Base-by-base conservation (phyloP, 1,284 basidiomycete genomes). In the Tilletia indica region DNA sequence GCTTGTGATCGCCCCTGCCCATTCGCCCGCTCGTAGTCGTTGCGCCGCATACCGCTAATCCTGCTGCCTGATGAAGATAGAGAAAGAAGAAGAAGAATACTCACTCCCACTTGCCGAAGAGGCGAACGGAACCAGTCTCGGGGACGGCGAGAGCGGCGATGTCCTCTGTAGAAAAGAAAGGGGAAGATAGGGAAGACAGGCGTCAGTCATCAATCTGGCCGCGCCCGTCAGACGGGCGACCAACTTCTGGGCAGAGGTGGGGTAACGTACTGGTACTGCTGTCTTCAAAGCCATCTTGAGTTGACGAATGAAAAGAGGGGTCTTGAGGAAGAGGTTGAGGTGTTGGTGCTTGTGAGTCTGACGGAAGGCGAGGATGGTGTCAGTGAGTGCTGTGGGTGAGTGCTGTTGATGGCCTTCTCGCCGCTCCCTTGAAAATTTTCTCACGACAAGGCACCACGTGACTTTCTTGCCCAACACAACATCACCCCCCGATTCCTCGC, bases 51-150 rank as follows among this genome's bases (percentile, higher is more conserved):
- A 9, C 42, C 42, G 6, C 9, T 45, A 45, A 48, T 69, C 67
- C 72, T 71, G 68, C 69, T 71, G 19, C 67, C 69, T 73, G 45
- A 5, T 8, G 42, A 45, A 45, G 42, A 3, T 1, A 45, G 14
- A 45, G 42, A 45, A 45, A 45, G 14, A 36, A 49, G 38, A 6
- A 56, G 36, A 47, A 21, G 45, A 36, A 72, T 76, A 80, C 78
- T 78, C 76, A 80, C 78, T 78, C 80, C 76, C 80, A 83, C 76
- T 80, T 82, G 74, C 75, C 78, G 71, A 84, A 82, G 69, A 82
- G 81, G 71, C 82, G 81, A 68, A 83, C 82, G 68, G 74, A 74
- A 69, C 82, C 82, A 38, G 76, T 75, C 77, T 82, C 77, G 68
- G 82, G 82, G 69, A 77, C 73, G 70, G 73, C 73, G 71, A 83